phyloP scores from a whole-genome alignment of 441 rosid genomes.

The Codiaeum variegatum region DNA sequence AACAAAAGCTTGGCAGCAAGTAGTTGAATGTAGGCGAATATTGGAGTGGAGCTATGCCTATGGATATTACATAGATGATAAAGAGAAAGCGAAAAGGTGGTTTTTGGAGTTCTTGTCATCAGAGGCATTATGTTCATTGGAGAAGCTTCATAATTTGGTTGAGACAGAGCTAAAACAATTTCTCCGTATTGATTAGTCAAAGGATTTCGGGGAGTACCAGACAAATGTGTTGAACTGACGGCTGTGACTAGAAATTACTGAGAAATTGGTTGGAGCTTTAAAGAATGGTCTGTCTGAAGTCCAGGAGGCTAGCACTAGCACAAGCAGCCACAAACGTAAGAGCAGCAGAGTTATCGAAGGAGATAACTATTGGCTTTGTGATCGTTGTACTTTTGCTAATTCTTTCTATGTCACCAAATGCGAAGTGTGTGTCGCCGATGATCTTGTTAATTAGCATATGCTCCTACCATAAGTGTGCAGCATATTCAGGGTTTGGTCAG shows the following conservation, averaged over 20 bases:
- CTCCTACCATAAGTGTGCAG: too few species aligned
- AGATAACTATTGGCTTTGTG: constrained; percentile 16
- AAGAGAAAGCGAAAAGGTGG: constrained; percentile 28
- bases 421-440: constrained; percentile 14
- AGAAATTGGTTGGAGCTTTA: constrained; percentile 25
- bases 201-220: constrained; percentile 31
- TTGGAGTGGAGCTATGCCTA: constrained; percentile 78
- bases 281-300: constrained; percentile 31
- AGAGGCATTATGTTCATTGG: constrained; percentile 39
- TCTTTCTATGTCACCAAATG: background rate
- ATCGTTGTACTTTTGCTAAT: constrained; percentile 16
- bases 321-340: too few species aligned
- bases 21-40: constrained; percentile 68
- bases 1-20: constrained; percentile 68
- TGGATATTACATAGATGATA: constrained; percentile 54
- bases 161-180: constrained; percentile 34
- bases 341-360: background rate
- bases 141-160: constrained; percentile 38
- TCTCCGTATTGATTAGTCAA: constrained; percentile 15
- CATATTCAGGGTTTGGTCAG: too few species aligned
- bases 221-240: constrained; percentile 33
- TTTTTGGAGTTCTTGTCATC: constrained; percentile 47
- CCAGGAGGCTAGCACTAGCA: constrained; percentile 5
- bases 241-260: constrained; percentile 23
- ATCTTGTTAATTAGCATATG: too few species aligned